These are phyloP conservation scores for Starmerella sirachaensis DNA, from an alignment of 805 yeast genomes.

Conservation along the genomic window DNA sequence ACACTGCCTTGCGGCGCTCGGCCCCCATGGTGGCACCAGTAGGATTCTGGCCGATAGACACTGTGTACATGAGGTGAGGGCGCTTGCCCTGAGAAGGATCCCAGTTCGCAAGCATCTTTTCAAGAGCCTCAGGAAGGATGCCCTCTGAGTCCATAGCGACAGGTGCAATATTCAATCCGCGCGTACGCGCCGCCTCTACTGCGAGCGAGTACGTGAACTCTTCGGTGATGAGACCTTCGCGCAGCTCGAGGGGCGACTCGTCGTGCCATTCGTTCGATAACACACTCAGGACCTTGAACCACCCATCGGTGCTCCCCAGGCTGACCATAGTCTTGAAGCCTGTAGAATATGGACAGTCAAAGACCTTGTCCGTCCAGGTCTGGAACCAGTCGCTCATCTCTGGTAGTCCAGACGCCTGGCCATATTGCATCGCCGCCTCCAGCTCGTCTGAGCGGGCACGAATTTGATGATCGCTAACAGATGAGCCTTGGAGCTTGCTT, in stretches of 20 bases:
- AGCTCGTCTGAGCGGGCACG: constrained; percentile 27
- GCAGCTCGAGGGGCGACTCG: constrained; percentile 23
- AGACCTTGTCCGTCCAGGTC: constrained; percentile 38
- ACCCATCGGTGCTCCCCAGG: constrained; percentile 24
- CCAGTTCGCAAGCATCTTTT: constrained; percentile 40
- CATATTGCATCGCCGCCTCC: constrained; percentile 78
- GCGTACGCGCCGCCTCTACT: constrained; percentile 53
- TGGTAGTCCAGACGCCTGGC: constrained; percentile 70
- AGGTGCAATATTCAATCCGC: constrained; percentile 52
- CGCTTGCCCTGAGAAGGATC: constrained; percentile 29
- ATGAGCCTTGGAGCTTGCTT: constrained; percentile 1
- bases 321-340: constrained; percentile 20
- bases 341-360: constrained; percentile 20
- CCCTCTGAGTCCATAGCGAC: constrained; percentile 57
- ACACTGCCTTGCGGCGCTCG: constrained; percentile 46
- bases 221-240: constrained; percentile 62
- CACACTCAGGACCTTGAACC: constrained; percentile 22
- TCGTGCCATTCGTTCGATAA: constrained; percentile 23
- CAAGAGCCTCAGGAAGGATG: constrained; percentile 36
- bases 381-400: constrained; percentile 55
- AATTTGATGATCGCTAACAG: constrained; percentile 6
- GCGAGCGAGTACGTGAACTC: constrained; percentile 68
- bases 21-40: constrained; percentile 56
- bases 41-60: constrained; percentile 79
- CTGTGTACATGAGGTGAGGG: constrained; percentile 42